Base-by-base conservation (phyloP, 73 alveolate genomes). In the Blepharisma stoltei region DNA sequence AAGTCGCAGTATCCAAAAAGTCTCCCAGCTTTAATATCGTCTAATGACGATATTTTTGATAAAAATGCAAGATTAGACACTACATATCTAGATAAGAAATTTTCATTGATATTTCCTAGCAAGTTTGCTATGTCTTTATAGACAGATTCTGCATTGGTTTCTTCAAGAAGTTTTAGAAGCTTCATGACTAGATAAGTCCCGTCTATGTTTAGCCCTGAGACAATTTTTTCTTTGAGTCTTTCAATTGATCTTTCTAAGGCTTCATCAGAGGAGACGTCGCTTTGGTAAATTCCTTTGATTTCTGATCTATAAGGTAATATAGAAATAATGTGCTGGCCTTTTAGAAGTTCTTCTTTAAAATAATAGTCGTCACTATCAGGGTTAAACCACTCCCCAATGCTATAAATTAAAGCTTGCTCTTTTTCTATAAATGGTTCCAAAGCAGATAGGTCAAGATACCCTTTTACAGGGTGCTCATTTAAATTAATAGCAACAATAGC, bases 401-500 rank as follows among this genome's bases (percentile, higher is more conserved):
- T 82, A 44, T 90, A 84, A 47, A 95, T 96, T 23, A 97, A 89
- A 65, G 85, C 90, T 21, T 46, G 82, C 11, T 81, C 73, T 83
- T 89, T 71, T 66, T 83, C 75, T 78, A 88, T 78, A 70, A 87
- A 66, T 80, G 86, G 68, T 67, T 66, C 65, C 6, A 96, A 86
- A 68, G 85, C 55, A 7, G 91, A 76, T 45, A 90, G 88, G 77
- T 96, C 98, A 60, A 94, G 79, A 75, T 80, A 84, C 78, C 92
- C 90, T 67, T 75, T 86, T 23, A 85, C 88, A 54, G 77, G 95
- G 54, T 90, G 81, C 70, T 91, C 98, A 71, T 86, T 87, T 18
- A 96, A 86, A 79, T 96, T 96, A 7, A 94, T 91, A 20, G 92
- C 87, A 21, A 96, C 89, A 11, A 96, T 85, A 6, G 97, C 97